Conservation (phyloP, 2,329 filamentous ascomycete species). For the Fusarium sp. region DNA sequence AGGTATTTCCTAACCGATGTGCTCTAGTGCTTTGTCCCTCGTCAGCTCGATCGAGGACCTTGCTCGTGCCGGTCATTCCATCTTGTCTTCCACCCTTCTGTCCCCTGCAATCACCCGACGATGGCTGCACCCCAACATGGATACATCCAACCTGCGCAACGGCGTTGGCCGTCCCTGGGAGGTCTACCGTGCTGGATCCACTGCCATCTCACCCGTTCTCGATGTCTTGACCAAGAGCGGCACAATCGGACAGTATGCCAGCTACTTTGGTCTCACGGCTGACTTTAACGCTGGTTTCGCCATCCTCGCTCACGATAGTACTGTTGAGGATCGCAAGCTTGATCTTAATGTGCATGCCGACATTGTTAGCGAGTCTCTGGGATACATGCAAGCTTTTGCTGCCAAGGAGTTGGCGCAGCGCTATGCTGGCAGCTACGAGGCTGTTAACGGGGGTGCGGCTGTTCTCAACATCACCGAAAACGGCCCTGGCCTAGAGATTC, state of each 20-base stretch:
- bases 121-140: constrained; percentile 45
- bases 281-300: constrained; percentile 46
- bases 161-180: constrained; percentile 50
- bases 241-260: constrained; percentile 43
- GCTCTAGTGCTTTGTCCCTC: constrained; percentile 25
- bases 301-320: constrained; percentile 48
- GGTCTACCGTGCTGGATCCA: constrained; percentile 44
- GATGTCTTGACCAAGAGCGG: constrained; percentile 46
- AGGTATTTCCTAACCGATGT: rapidly evolving
- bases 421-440: constrained; percentile 19
- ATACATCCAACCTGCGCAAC: constrained; percentile 51
- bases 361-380: constrained; percentile 42
- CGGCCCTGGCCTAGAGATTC: constrained; percentile 44
- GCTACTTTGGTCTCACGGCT: constrained; percentile 33
- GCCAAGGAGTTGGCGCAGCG: constrained; percentile 21
- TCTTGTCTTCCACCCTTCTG: constrained; percentile 37
- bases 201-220: constrained; percentile 37
- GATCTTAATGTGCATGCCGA: constrained; percentile 51
- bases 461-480: constrained; percentile 28
- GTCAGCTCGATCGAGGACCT: constrained; percentile 36
- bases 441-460: neutral
- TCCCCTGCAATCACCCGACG: constrained; percentile 41
- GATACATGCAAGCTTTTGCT: constrained; percentile 10
- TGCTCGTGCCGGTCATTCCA: constrained; percentile 32
- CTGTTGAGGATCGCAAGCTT: constrained; percentile 32